phyloP scores from a whole-genome alignment of 768 basidiomycete species.

The Lentinula detonsa region DNA sequence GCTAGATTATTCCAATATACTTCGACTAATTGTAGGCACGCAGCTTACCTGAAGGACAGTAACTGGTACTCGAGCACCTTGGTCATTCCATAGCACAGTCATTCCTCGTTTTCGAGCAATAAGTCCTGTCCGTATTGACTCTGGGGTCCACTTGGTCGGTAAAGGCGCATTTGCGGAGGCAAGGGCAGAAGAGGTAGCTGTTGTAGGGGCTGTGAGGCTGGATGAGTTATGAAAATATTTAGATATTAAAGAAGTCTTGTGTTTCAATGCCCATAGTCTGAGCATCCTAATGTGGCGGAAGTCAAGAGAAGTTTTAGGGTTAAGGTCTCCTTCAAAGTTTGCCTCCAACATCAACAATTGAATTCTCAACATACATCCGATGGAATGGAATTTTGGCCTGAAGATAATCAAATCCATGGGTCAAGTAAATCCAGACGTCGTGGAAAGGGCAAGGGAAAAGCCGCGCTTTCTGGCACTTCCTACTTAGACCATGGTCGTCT shows the following conservation, averaged over 20 bases:
- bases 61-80: slow-evolving; percentile 83
- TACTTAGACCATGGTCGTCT: slow-evolving; percentile 51
- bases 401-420: slow-evolving; percentile 33
- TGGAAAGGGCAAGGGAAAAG: slow-evolving; percentile 24
- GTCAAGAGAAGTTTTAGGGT: not conserved
- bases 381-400: slow-evolving; percentile 80
- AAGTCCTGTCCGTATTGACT: slow-evolving; percentile 83
- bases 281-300: slow-evolving; percentile 30
- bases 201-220: not conserved
- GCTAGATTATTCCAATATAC: not conserved
- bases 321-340: not conserved
- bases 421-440: slow-evolving; percentile 5
- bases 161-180: slow-evolving; percentile 9
- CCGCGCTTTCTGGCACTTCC: slow-evolving; percentile 35
- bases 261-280: slow-evolving; percentile 38
- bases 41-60: slow-evolving; percentile 82
- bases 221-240: slow-evolving; percentile 4
- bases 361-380: slow-evolving; percentile 23
- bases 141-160: slow-evolving; percentile 70
- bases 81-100: slow-evolving; percentile 89
- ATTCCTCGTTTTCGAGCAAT: slow-evolving; percentile 96
- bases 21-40: not conserved
- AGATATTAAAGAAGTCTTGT: not conserved
- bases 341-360: too few species aligned
- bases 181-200: not conserved